These are phyloP conservation scores for Cryptosporidium meleagridis DNA, from an alignment of 169 alveolate genomes.

Conservation along the genomic window DNA sequence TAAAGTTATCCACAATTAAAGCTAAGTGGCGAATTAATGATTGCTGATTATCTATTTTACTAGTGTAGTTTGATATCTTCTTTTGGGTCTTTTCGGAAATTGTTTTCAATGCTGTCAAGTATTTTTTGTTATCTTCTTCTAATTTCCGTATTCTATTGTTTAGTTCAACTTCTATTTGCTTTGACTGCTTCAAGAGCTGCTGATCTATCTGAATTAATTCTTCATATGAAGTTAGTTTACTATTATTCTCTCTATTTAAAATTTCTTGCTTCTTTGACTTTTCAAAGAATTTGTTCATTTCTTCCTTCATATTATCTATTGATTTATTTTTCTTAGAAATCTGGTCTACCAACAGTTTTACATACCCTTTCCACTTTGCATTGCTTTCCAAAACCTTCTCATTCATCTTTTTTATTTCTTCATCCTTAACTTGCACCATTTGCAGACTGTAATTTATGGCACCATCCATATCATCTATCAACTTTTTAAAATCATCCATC, in stretches of 20 bases:
- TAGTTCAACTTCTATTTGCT: slow-evolving; percentile 26
- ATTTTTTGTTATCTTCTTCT: slow-evolving; percentile 23
- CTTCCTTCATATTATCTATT: slow-evolving; percentile 35
- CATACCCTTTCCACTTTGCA: slow-evolving; percentile 50
- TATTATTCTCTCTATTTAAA: slow-evolving; percentile 21
- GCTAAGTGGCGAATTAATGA: slow-evolving; percentile 1
- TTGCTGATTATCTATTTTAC: slow-evolving; percentile 16
- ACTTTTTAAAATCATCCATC: neutral
- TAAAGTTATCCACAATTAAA: slow-evolving; percentile 28
- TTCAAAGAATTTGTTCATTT: slow-evolving; percentile 29
- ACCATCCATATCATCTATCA: slow-evolving; percentile 16
- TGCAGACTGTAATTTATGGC: slow-evolving; percentile 19
- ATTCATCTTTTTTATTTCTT: slow-evolving; percentile 13
- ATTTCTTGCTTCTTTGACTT: slow-evolving; percentile 39
- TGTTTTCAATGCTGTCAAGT: slow-evolving; percentile 1
- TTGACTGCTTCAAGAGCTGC: slow-evolving; percentile 40
- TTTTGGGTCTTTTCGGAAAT: slow-evolving; percentile 6
- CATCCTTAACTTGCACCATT: slow-evolving; percentile 21
- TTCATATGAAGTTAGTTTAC: slow-evolving; percentile 42
- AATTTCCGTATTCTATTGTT: slow-evolving; percentile 23
- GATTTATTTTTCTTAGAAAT: slow-evolving; percentile 14
- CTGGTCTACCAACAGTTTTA: slow-evolving; percentile 11
- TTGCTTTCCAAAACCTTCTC: slow-evolving; percentile 1
- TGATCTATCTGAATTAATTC: slow-evolving; percentile 64
- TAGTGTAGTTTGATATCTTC: neutral